Evolutionary conservation across 257 asterid species (phyloP).

Genomic region (Nicotiana knightiana): DNA sequence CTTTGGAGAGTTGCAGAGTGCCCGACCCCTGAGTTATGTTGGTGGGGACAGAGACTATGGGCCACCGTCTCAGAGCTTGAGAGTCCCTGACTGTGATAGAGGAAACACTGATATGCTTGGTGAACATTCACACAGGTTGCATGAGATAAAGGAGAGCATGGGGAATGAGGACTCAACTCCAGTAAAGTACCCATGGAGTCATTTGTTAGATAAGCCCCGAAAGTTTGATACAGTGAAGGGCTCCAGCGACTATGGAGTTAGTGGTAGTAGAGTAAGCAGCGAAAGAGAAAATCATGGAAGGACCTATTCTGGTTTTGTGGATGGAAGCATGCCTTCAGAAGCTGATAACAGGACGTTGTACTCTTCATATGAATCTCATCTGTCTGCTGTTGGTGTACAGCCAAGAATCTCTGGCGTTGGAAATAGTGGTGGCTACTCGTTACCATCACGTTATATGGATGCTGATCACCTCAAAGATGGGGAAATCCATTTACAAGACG

Average conservation of each 20-base stretch:
- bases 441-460: slow-evolving; percentile 24
- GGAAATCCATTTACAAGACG: slow-evolving; percentile 21
- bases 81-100: slow-evolving; percentile 21
- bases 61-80: slow-evolving; percentile 1
- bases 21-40: slow-evolving; percentile 20
- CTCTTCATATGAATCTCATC: slow-evolving; percentile 29
- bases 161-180: slow-evolving; percentile 28
- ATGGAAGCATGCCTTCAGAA: slow-evolving; percentile 19
- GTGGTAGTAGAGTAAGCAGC: slow-evolving; percentile 25
- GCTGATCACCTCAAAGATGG: slow-evolving; percentile 26
- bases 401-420: slow-evolving; percentile 19
- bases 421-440: slow-evolving; percentile 16
- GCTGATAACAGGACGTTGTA: slow-evolving; percentile 33
- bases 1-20: slow-evolving; percentile 19
- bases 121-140: slow-evolving; percentile 12
- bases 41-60: slow-evolving; percentile 19
- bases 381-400: slow-evolving; percentile 17
- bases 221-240: slow-evolving; percentile 25
- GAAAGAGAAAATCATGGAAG: slow-evolving; percentile 23
- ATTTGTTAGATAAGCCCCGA: slow-evolving; percentile 26
- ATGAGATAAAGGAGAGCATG: slow-evolving; percentile 18
- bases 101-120: slow-evolving; percentile 18
- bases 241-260: slow-evolving; percentile 19
- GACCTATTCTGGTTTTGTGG: slow-evolving; percentile 20
- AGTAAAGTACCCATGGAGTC: slow-evolving; percentile 25